Evolutionary conservation across 306 rosid genomes (phyloP), one percentile per base, ranked within the genome.

Genomic region (Trifolium repens): DNA sequence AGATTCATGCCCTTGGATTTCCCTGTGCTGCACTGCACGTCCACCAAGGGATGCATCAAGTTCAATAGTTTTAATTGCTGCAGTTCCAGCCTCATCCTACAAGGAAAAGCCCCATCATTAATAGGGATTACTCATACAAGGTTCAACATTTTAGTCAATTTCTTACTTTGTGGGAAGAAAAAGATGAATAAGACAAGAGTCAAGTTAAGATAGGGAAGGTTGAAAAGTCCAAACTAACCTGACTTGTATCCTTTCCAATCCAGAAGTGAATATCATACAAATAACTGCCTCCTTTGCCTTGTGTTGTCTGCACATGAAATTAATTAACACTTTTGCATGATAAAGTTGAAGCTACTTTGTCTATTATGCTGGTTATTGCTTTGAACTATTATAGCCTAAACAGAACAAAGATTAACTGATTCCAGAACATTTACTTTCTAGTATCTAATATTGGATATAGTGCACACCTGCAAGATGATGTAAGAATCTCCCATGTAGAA

Each of bases 161-260:
- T 59, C 59, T 72, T 52, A 63, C 66, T 75, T 19, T 43, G 17
- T 47, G 35, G 32, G 71, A 57, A 35, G 16, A 9, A 64, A 14
- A 14, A 15, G 1, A 72, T 11, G 66, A 75, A 37, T 40, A 50
- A 73, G 32, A 78, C 43, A 85, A 71, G 59, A 67, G 46, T 43
- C 65, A 75, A 30, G 69, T 50, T 72, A 54, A 75, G 54, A 65
- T 50, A 26, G 26, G 70, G 69, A 71, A 73, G 71, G 80, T 69
- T 14, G n/a, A n/a, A 53, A 68, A 58, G 17, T 73, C 53, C n/a
- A 82, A 73, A 75, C 76, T 61, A 65, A 92, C 99, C 96, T 92
- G 98, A 85, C 98, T 96, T 49, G 99, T 88, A 83, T 96, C 99
- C 87, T 85, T 96, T 85, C 99, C 99, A 88, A 96, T 77, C 99